Evolutionary conservation across 2,329 filamentous ascomycete genomes (phyloP), one percentile per base, ranked within the genome.

Genomic region (Aspergillus persii): DNA sequence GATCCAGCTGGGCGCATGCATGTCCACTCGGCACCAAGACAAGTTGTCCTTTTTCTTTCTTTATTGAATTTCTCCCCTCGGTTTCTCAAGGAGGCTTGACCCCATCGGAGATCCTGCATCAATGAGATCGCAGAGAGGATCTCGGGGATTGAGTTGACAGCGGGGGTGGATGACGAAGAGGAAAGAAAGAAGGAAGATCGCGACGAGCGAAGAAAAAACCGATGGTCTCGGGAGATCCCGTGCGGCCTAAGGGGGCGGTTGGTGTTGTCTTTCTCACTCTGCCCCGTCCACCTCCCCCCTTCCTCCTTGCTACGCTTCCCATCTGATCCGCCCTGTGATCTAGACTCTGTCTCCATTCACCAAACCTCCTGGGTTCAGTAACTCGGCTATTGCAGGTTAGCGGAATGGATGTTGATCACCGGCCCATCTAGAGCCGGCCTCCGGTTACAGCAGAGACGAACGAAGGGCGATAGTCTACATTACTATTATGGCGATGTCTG

Each of bases 1-100:
- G 63, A 61, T 54, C 54, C 54, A 53, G 65, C 59, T 64, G 56
- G 65, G 62, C 60, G 62, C 59, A 62, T 59, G 59, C 61, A 61
- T 63, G 33, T 44, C 62, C 61, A 59, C 59, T 62, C 50, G 58
- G 59, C 57, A 62, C 53, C 50, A 53, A 52, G 52, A 57, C 59
- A 50, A 49, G 48, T 61, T 61, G 55, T 49, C 55, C 1, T 27
- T 18, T 18, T 39, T 12, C n/a, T 15, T 41, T 41, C n/a, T 15
- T 41, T 41, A 7, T n/a, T 41, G 15, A 15, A 6, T 18, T 41
- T 41, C 18, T 2, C 18, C 18, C 18, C 18, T 41, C 12, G 5
- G 36, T 41, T 41, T 52, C 53, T 23, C 18, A 23, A 23, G 18
- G 59, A 46, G 60, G 39, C 53, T 59, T 64, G 60, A 54, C 62